Base-by-base conservation (phyloP, 805 yeast species). In the Spathaspora passalidarum region DNA sequence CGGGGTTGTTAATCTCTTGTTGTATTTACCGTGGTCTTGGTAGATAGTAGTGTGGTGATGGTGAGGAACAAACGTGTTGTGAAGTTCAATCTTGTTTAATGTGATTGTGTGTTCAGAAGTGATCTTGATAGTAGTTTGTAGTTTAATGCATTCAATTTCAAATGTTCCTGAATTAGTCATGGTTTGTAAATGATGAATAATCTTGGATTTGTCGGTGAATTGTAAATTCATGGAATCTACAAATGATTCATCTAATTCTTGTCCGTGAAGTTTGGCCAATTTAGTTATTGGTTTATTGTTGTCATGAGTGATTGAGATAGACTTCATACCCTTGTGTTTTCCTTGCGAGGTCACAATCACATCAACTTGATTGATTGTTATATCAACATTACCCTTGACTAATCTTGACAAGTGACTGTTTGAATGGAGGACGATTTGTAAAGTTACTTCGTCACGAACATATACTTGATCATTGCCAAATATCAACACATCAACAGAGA, bases 131-230 rank as follows among this genome's bases (percentile, higher is more conserved):
- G 17, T 47, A 4, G 51, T 44, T 1, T 49, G 46, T 13, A 61
- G 16, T 19, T 47, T 48, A 8, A 65, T 37, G 1, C 48, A 43
- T 14, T 53, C 49, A 3, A 67, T 50, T 38, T 47, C 52, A 41
- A 54, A 54, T 36, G 37, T 40, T 2, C 73, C 72, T 1, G 68
- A 45, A 19, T 46, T 54, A 16, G 51, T 48, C 2, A 55, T 57
- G 4, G 29, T 40, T 37, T 60, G 64, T 8, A 49, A 17, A 38
- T 58, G 53, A 25, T 66, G 60, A 18, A 67, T 20, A 2, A 62
- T 46, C 45, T 50, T 54, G 10, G 39, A 35, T 5, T 11, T 20
- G 14, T 38, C n/a, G 13, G 9, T 21, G 29, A 51, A 13, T 18
- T 22, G 17, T 17, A 47, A 44, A 23, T 47, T 44, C 11, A 17